Evolutionary conservation across 176 grass and related monocot genomes (phyloP), one percentile per base, ranked within the genome.

Genomic region (Ensete glaucum): DNA sequence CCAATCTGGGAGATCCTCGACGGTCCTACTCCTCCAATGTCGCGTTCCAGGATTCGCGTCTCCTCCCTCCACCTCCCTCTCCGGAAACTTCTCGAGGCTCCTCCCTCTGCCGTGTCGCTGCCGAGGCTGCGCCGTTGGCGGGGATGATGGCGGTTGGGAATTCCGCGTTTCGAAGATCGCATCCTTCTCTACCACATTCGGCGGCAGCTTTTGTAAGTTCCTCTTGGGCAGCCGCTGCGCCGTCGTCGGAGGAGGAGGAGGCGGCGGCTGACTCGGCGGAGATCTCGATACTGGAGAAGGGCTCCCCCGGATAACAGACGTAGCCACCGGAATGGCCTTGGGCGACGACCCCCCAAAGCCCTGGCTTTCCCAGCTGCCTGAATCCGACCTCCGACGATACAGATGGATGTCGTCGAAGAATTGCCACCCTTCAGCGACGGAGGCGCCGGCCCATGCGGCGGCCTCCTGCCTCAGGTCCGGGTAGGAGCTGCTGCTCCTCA

Each of bases 401-500:
- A 99, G 73, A 80, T 94, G 80, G 25, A 53, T 80, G 68, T 99
- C 88, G 81, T 99, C 88, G 77, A 76, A 91, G 59, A 82, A 83
- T 11, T 86, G 82, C 86, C 88, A 99, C 13, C 71, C 86, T 53
- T 62, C 48, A 48, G 85, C 88, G 11, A 84, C 83, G 23, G 71
- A 77, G 17, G 69, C 59, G 51, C 72, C 82, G 1, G 78, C 78
- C 90, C 84, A 93, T 3, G 79, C 78, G 24, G 76, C 86, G 24
- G 76, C 86, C 67, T 89, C 90, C 0, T 58, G 77, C 76, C 90
- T 79, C 21, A 93, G 88, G 82, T 99, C 88, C 26, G 86, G 91
- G 83, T 92, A 95, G 8, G 91, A 99, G 83, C 86, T 89, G 80
- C 81, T 95, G 86, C 86, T 99, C 80, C 87, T 79, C 86, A 91